These are phyloP conservation scores for Exophiala sp. DNA, from an alignment of 2,329 filamentous ascomycete species.

Conservation along the genomic window DNA sequence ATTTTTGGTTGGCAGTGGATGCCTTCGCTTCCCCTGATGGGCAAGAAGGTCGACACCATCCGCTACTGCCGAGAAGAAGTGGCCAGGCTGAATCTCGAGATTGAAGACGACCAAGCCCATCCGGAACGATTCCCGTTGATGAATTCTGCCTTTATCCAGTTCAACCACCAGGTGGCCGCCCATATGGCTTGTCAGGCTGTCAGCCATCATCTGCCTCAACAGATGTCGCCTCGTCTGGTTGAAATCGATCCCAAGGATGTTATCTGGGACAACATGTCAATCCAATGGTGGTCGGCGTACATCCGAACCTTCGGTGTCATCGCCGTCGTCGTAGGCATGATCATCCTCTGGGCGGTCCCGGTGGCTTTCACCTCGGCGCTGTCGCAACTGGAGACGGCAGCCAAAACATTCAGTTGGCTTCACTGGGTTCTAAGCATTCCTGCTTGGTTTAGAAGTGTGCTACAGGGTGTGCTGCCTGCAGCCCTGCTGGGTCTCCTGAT, in stretches of 20 bases:
- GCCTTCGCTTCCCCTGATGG: conserved; percentile 68
- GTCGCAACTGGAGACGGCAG: conserved; percentile 67
- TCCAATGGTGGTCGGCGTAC: conserved; percentile 90
- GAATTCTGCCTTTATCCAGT: conserved; percentile 97
- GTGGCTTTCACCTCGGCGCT: conserved; percentile 81
- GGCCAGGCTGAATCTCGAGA: conserved; percentile 81
- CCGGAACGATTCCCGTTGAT: conserved; percentile 82
- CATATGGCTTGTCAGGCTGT: conserved; percentile 96
- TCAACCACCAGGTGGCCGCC: conserved; percentile 93
- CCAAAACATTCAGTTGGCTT: conserved; percentile 62
- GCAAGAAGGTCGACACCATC: conserved; percentile 90
- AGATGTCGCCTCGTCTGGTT: conserved; percentile 88
- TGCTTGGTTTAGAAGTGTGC: conserved; percentile 54
- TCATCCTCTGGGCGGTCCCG: conserved; percentile 83
- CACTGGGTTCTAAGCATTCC: conserved; percentile 61
- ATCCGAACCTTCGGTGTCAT: conserved; percentile 63
- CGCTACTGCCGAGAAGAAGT: conserved; percentile 83
- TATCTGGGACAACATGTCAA: conserved; percentile 94
- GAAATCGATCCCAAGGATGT: conserved; percentile 92
- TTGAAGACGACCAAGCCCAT: conserved; percentile 80
- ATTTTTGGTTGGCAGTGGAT: conserved; percentile 61
- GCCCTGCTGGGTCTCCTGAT: conserved; percentile 70
- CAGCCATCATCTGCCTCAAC: conserved; percentile 82
- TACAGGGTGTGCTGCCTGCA: conserved; percentile 84
- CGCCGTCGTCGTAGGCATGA: conserved; percentile 62